Evolutionary conservation across 2,329 filamentous ascomycete species (phyloP).

Genomic region (Penicillium sp.): DNA sequence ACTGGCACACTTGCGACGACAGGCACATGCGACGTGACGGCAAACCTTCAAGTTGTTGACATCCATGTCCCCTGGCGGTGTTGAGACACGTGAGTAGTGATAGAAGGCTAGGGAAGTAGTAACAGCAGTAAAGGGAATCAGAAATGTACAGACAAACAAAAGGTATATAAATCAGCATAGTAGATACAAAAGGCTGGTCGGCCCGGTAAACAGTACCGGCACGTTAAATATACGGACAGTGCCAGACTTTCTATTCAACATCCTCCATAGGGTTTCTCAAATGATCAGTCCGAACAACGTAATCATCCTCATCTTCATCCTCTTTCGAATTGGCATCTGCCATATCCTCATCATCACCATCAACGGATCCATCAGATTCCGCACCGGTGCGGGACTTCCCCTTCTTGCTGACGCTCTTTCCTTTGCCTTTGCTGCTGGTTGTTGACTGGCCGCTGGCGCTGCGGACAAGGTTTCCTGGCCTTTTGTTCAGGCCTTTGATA

Average conservation of each 20-base stretch:
- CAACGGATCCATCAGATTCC: slow-evolving; percentile 33
- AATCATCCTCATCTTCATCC: slow-evolving; percentile 27
- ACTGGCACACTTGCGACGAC: no score
- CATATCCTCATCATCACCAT: slow-evolving; percentile 29
- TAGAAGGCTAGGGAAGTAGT: background rate
- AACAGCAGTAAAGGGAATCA: background rate
- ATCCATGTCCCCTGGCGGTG: no score
- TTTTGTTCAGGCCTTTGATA: slow-evolving; percentile 34
- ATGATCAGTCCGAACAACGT: slow-evolving; percentile 6
- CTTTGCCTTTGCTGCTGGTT: slow-evolving; percentile 28
- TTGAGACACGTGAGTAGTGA: background rate
- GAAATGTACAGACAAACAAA: background rate
- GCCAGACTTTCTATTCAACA: background rate
- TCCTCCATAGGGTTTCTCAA: background rate
- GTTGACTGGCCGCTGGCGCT: slow-evolving; percentile 31
- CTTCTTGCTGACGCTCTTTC: slow-evolving; percentile 30
- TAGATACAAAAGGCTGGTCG: slow-evolving; percentile 5
- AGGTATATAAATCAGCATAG: slow-evolving; percentile 4
- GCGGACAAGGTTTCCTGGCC: slow-evolving; percentile 25
- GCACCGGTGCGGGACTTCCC: slow-evolving; percentile 38
- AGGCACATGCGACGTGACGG: no score
- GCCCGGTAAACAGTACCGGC: background rate
- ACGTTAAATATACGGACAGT: background rate
- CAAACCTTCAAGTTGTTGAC: no score
- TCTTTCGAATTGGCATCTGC: slow-evolving; percentile 18